Evolutionary conservation across 176 grass and related monocot genomes (phyloP).

Genomic region (Olyra latifolia): DNA sequence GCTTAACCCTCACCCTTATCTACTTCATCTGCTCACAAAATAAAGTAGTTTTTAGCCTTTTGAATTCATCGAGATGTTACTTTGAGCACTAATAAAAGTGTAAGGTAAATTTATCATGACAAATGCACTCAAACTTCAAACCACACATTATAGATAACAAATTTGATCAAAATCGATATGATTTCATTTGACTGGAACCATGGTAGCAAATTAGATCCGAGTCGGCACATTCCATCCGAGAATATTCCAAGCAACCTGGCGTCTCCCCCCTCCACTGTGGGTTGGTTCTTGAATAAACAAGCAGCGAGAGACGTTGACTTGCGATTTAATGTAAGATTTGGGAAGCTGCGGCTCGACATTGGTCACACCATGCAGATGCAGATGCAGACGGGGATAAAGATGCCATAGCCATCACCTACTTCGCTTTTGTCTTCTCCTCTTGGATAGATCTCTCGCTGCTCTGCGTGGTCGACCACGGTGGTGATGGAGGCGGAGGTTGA

Average conservation of each 20-base stretch:
- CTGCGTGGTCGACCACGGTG: not conserved
- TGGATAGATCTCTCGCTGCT: not conserved
- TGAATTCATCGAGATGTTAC: too few relatives aligned
- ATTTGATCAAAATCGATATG: too few relatives aligned
- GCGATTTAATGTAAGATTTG: slow-evolving; percentile 9
- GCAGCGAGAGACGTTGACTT: slow-evolving; percentile 4
- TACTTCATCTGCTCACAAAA: too few relatives aligned
- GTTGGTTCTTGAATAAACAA: slow-evolving; percentile 12
- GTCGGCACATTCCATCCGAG: not conserved
- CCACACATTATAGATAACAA: too few relatives aligned
- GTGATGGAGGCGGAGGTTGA: slow-evolving; percentile 30
- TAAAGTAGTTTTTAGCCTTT: too few relatives aligned
- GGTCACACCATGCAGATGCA: not conserved
- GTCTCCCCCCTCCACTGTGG: not conserved
- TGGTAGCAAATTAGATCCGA: too few relatives aligned
- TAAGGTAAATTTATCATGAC: too few relatives aligned
- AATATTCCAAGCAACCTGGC: slow-evolving; percentile 30
- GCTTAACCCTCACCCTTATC: not conserved
- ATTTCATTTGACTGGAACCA: too few relatives aligned
- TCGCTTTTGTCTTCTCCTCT: not conserved
- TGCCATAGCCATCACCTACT: not conserved
- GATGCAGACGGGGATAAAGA: not conserved
- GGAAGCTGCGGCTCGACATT: slow-evolving; percentile 60
- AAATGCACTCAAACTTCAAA: too few relatives aligned
- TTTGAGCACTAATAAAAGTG: too few relatives aligned